phyloP scores from a whole-genome alignment of 306 rosid genomes.

The Rosa persica region DNA sequence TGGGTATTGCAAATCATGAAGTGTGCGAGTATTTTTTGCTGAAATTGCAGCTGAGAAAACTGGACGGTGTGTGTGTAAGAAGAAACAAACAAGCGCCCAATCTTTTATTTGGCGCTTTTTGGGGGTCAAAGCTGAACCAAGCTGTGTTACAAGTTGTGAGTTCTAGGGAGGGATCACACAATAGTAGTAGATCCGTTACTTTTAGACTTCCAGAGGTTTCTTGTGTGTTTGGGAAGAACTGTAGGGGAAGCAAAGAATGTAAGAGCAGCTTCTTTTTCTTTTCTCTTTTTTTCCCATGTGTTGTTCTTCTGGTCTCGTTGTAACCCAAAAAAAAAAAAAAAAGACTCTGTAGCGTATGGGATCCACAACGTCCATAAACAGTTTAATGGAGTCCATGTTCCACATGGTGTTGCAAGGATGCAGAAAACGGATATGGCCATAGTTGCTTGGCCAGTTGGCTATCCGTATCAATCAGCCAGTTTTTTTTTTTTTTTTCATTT shows the following conservation, averaged over 20 bases:
- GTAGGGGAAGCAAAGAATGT: neutral
- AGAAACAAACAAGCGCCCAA: neutral
- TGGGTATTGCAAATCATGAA: neutral
- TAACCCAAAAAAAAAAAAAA: neutral
- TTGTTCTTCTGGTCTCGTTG: neutral
- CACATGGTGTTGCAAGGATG: neutral
- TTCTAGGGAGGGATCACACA: neutral
- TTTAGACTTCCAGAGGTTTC: neutral
- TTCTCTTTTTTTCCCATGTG: too few relatives aligned
- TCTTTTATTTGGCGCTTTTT: neutral
- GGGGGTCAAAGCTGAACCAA: constrained; percentile 2
- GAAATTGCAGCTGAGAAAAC: neutral
- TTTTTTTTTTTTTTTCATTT: neutral
- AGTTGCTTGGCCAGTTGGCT: neutral
- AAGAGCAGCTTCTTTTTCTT: neutral
- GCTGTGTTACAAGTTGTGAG: neutral
- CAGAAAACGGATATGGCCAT: neutral
- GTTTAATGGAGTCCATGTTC: neutral
- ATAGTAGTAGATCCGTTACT: neutral
- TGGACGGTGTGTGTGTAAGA: neutral
- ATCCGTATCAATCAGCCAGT: neutral
- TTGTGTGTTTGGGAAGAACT: neutral
- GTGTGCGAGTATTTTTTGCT: neutral
- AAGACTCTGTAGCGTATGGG: neutral
- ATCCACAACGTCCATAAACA: neutral